phyloP scores from a whole-genome alignment of 1,139 yeast species.

The Groenewaldozyma auringiensis region DNA sequence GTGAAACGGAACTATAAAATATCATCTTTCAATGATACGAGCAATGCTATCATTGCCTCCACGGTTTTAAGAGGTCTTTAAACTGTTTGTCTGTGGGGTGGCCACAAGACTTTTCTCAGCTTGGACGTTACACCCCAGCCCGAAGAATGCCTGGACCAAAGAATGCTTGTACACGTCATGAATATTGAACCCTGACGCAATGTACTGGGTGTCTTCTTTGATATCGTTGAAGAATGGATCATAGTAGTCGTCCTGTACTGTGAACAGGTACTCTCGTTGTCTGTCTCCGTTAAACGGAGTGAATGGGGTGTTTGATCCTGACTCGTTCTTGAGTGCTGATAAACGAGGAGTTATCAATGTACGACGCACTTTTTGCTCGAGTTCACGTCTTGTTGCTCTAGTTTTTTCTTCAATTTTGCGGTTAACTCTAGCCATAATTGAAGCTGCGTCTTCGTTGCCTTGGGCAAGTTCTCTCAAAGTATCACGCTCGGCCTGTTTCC shows the following conservation, averaged over 20 bases:
- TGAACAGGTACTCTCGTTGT: conserved; percentile 42
- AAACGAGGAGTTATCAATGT: conserved; percentile 4
- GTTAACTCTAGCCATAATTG: conserved; percentile 46
- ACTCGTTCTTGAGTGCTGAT: conserved; percentile 3
- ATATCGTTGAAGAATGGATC: conserved; percentile 58
- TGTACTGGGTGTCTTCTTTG: conserved; percentile 56
- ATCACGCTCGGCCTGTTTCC: conserved; percentile 56
- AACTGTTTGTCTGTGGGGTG: neutral
- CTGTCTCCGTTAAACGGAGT: conserved; percentile 94
- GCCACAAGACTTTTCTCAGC: conserved; percentile 59
- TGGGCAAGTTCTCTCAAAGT: conserved; percentile 57
- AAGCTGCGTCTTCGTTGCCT: conserved; percentile 39
- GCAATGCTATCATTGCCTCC: conserved; percentile 10
- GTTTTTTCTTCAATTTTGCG: conserved; percentile 61
- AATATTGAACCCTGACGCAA: conserved; percentile 81
- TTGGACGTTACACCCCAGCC: conserved; percentile 72
- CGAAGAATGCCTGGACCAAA: conserved; percentile 81
- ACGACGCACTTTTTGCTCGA: conserved; percentile 45
- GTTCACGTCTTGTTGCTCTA: conserved; percentile 55
- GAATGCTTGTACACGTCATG: conserved; percentile 66
- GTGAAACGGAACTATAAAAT: conserved; percentile 33
- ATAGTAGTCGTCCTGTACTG: conserved; percentile 43
- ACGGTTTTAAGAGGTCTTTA: conserved; percentile 16
- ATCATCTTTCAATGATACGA: conserved; percentile 3
- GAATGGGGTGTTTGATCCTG: conserved; percentile 56